Conservation (phyloP, 257 asterid species). For the Primulina huaijiensis region DNA sequence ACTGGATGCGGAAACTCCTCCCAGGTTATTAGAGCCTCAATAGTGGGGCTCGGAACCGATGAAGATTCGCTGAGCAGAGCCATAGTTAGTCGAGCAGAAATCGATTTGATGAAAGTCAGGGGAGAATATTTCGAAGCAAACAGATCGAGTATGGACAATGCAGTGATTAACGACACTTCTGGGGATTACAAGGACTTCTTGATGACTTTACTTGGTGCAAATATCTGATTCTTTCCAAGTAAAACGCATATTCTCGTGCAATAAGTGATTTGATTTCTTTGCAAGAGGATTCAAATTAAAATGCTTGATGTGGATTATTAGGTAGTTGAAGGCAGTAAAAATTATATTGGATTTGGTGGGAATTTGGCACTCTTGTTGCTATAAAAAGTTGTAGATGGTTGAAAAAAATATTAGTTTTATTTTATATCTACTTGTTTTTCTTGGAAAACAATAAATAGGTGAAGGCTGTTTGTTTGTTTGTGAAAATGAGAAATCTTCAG, state of each 20-base stretch:
- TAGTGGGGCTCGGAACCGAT: conserved; percentile 70
- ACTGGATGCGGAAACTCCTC: not conserved
- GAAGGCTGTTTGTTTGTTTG: too few relatives aligned
- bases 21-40: conserved; percentile 62
- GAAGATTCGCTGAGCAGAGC: conserved; percentile 74
- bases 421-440: too few relatives aligned
- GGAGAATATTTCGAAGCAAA: conserved; percentile 50
- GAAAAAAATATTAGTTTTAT: not conserved
- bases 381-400: not conserved
- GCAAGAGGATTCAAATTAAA: not conserved
- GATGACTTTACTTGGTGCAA: conserved; percentile 64
- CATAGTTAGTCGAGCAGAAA: conserved; percentile 67
- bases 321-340: not conserved
- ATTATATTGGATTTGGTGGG: not conserved
- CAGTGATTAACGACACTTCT: conserved; percentile 71
- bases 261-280: conserved; percentile 13
- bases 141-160: conserved; percentile 47
- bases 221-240: conserved; percentile 28
- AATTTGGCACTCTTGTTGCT: not conserved
- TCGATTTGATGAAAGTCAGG: conserved; percentile 64
- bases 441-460: too few relatives aligned
- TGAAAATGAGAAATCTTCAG: too few relatives aligned
- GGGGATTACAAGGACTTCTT: conserved; percentile 77
- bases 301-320: not conserved
- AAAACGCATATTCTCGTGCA: not conserved